Conservation (phyloP, 371 early-diverging fungal genomes). For the Syncephalastrum monosporum region DNA sequence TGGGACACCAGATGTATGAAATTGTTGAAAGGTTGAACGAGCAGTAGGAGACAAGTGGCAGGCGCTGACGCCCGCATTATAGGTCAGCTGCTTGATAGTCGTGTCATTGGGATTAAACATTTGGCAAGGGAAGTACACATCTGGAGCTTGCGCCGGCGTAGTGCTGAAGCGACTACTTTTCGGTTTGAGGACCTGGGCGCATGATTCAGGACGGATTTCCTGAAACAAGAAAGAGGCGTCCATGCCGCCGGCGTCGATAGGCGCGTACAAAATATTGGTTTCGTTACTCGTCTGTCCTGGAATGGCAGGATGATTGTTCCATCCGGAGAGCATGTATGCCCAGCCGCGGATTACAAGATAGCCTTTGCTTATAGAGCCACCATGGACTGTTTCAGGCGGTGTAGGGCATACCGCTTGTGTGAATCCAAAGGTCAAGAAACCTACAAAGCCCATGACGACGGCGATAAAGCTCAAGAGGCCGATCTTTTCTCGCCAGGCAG, state of each 20-base stretch:
- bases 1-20: conserved; percentile 35
- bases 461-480: conserved; percentile 71
- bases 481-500: conserved; percentile 86
- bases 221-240: conserved; percentile 59
- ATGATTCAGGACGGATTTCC: conserved; percentile 46
- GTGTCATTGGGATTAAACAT: conserved; percentile 51
- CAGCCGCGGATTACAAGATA: conserved; percentile 54
- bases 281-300: conserved; percentile 31
- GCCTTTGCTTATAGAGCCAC: conserved; percentile 34
- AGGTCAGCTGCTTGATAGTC: conserved; percentile 39
- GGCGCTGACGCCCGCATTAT: conserved; percentile 11
- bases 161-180: conserved; percentile 2
- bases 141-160: conserved; percentile 18
- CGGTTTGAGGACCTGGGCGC: conserved; percentile 54
- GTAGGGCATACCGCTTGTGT: conserved; percentile 52
- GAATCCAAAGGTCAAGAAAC: conserved; percentile 64
- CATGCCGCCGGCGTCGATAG: conserved; percentile 64
- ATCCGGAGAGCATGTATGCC: conserved; percentile 52
- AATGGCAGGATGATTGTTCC: conserved; percentile 47
- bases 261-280: conserved; percentile 55
- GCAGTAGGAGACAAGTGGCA: too few relatives aligned
- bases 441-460: conserved; percentile 47
- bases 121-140: conserved; percentile 73
- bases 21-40: conserved; percentile 13
- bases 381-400: conserved; percentile 28